These are phyloP conservation scores for Scorias spongiosa DNA, from an alignment of 2,329 filamentous ascomycete genomes.

Conservation along the genomic window DNA sequence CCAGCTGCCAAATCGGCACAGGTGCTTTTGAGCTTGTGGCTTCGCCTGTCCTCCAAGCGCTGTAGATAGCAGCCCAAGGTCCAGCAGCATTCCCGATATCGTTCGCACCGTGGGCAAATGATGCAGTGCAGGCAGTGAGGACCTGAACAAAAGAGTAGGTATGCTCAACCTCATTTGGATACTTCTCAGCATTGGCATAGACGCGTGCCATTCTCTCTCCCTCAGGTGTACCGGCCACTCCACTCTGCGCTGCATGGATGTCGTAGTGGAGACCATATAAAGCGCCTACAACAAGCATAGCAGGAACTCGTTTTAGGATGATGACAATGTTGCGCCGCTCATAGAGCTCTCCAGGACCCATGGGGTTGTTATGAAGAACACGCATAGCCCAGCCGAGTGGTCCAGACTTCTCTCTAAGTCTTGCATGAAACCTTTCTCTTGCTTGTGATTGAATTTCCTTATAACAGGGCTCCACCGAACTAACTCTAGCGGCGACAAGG, in stretches of 20 bases:
- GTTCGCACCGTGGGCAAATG: constrained; percentile 56
- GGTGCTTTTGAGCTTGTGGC: constrained; percentile 42
- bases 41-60: constrained; percentile 39
- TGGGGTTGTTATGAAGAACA: constrained; percentile 55
- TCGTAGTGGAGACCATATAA: constrained; percentile 72
- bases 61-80: constrained; percentile 47
- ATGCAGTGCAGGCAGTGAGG: constrained; percentile 55
- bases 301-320: constrained; percentile 50
- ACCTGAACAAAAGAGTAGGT: constrained; percentile 53
- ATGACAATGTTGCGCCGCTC: constrained; percentile 56
- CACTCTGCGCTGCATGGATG: constrained; percentile 61
- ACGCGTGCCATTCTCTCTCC: constrained; percentile 51
- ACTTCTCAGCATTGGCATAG: constrained; percentile 42
- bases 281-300: constrained; percentile 44
- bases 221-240: constrained; percentile 56
- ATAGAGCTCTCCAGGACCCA: constrained; percentile 59
- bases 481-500: background rate
- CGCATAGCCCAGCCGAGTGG: constrained; percentile 77
- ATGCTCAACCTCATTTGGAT: constrained; percentile 47
- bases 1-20: constrained; percentile 64
- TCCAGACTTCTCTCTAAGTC: constrained; percentile 46
- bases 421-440: constrained; percentile 44
- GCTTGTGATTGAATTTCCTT: constrained; percentile 45
- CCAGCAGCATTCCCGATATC: constrained; percentile 50
- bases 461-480: constrained; percentile 28